Percentiles rank a stretch among this genome's conserved stretches.
phyloP scores from a whole-genome alignment of 345 rosid species.

The Corchorus olitorius region DNA sequence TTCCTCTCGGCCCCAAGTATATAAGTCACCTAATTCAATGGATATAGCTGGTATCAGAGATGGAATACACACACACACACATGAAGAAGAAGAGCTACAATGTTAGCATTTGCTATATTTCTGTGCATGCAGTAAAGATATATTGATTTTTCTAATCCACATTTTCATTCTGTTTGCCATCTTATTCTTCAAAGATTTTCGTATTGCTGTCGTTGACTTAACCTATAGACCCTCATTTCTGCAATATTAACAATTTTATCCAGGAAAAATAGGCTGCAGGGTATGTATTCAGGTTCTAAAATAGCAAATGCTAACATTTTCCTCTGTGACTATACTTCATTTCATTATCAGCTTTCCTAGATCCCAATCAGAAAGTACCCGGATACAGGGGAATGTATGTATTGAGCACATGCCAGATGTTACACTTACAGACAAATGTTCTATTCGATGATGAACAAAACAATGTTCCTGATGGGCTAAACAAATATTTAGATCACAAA shows the following conservation, averaged over 20 bases:
- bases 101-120: neutral
- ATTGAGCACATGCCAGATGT: neutral
- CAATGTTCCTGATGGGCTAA: neutral
- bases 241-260: neutral
- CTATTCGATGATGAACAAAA: neutral
- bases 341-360: neutral
- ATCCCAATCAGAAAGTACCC: neutral
- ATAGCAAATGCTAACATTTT: neutral
- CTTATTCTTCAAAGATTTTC: neutral
- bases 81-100: neutral
- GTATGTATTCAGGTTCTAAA: neutral
- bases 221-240: neutral
- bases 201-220: neutral
- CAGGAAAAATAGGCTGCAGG: neutral
- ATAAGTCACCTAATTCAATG: slow-evolving; percentile 62
- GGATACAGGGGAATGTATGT: neutral
- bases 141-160: neutral
- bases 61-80: neutral
- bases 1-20: slow-evolving; percentile 95
- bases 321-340: neutral
- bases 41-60: slow-evolving; percentile 13
- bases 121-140: neutral
- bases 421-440: neutral
- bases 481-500: neutral
- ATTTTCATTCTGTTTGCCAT: neutral